Conservation (phyloP, 768 basidiomycete genomes). For the Psilocybe subaeruginosa region DNA sequence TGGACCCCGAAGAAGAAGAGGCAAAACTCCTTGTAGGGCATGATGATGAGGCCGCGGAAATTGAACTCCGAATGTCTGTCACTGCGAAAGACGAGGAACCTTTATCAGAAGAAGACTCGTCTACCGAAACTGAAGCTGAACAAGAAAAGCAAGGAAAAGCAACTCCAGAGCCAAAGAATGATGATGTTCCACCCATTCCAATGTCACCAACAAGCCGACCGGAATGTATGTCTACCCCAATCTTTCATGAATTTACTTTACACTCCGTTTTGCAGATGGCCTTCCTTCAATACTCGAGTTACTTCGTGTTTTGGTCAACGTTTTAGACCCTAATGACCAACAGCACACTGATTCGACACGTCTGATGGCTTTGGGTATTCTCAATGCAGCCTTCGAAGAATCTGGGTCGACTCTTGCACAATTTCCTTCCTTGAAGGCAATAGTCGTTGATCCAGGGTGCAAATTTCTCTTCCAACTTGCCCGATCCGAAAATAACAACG, state of each 20-base stretch:
- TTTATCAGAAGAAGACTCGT: conserved; percentile 18
- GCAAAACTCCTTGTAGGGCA: conserved; percentile 55
- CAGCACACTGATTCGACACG: conserved; percentile 97
- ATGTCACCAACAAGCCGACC: conserved; percentile 34
- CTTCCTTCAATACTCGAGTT: conserved; percentile 92
- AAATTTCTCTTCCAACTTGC: conserved; percentile 97
- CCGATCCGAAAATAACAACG: conserved; percentile 80
- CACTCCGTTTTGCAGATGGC: conserved; percentile 59
- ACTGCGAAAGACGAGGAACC: conserved; percentile 36
- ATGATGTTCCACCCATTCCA: conserved; percentile 24
- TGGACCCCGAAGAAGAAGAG: conserved; percentile 73
- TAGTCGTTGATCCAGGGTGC: conserved; percentile 89
- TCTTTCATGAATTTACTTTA: conserved; percentile 3
- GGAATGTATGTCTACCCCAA: conserved; percentile 41
- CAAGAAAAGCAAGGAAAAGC: conserved; percentile 3
- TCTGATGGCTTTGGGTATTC: conserved; percentile 81
- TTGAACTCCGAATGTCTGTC: conserved; percentile 67
- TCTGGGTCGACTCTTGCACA: conserved; percentile 75
- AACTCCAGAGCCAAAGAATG: conserved; percentile 6
- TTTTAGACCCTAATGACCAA: conserved; percentile 92
- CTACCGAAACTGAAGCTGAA: conserved; percentile 18
- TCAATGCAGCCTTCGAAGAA: conserved; percentile 87
- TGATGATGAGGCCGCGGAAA: conserved; percentile 51
- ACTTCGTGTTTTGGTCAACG: conserved; percentile 91
- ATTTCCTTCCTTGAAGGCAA: conserved; percentile 76